phyloP scores from a whole-genome alignment of 768 basidiomycete species.

The Trametes villosa region DNA sequence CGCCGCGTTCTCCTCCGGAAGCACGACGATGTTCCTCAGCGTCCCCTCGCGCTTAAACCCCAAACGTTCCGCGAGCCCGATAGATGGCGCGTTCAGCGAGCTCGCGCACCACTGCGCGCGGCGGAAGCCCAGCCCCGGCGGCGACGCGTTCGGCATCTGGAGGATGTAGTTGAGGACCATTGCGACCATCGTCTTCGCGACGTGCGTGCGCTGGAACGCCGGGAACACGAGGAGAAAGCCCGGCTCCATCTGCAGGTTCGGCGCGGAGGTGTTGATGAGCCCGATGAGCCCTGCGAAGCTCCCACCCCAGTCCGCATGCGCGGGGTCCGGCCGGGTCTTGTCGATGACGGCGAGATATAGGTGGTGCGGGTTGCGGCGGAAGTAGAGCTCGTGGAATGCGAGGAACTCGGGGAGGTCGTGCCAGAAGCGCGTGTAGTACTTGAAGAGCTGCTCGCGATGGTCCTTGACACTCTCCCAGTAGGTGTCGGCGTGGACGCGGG shows the following conservation, averaged over 20 bases:
- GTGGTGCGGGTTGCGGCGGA: constrained; percentile 21
- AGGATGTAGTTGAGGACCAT: constrained; percentile 37
- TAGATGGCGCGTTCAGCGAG: constrained; percentile 41
- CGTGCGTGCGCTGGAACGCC: constrained; percentile 46
- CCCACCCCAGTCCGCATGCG: constrained; percentile 36
- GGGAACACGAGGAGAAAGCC: constrained; percentile 43
- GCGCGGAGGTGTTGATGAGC: constrained; percentile 35
- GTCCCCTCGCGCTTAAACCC: constrained; percentile 51
- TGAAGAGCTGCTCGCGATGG: constrained; percentile 34
- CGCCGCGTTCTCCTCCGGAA: constrained; percentile 31
- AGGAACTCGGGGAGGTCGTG: constrained; percentile 28
- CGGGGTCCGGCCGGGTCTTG: constrained; percentile 35
- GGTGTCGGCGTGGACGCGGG: constrained; percentile 37
- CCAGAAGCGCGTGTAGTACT: constrained; percentile 38
- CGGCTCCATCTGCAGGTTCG: constrained; percentile 43
- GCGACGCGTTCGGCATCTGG: constrained; percentile 26
- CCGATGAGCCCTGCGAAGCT: constrained; percentile 47
- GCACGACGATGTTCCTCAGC: constrained; percentile 43
- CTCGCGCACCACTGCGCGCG: constrained; percentile 53
- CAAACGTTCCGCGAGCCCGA: constrained; percentile 46
- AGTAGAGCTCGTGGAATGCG: constrained; percentile 19
- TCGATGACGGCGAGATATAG: constrained; percentile 46
- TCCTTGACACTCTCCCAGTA: constrained; percentile 34
- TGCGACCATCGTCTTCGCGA: constrained; percentile 45
- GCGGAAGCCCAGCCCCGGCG: constrained; percentile 47